Evolutionary conservation across 2,329 filamentous ascomycete genomes (phyloP).

Genomic region (Venturia carpophila): DNA sequence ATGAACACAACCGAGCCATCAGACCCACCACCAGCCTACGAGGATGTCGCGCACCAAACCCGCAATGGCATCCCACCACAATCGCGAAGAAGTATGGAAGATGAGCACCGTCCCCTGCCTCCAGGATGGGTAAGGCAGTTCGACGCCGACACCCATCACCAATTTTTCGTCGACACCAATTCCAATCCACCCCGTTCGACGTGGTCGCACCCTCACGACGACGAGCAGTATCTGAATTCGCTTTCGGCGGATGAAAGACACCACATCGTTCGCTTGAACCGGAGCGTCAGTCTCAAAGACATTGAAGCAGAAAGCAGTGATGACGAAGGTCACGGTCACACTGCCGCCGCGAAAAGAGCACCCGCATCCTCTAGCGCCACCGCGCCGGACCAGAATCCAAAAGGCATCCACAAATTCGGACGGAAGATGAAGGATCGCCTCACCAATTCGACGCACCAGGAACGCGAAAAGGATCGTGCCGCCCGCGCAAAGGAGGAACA

Average conservation of each 20-base stretch:
- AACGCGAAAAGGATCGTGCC: conserved; percentile 42
- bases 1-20: conserved; percentile 10
- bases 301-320: conserved; percentile 40
- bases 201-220: conserved; percentile 56
- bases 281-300: conserved; percentile 33
- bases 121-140: conserved; percentile 51
- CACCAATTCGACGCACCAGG: conserved; percentile 48
- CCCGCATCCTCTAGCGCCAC: conserved; percentile 18
- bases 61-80: conserved; percentile 48
- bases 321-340: conserved; percentile 31
- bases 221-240: conserved; percentile 44
- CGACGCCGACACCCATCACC: conserved; percentile 47
- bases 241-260: conserved; percentile 44
- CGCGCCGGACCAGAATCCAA: conserved; percentile 19
- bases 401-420: conserved; percentile 40
- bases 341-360: conserved; percentile 26
- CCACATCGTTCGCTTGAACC: conserved; percentile 34
- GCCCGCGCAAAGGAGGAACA: conserved; percentile 44
- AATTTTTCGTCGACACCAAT: conserved; percentile 56
- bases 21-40: conserved; percentile 8
- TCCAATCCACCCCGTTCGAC: conserved; percentile 48
- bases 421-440: conserved; percentile 53
- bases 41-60: conserved; percentile 21
- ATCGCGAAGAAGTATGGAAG: conserved; percentile 53
- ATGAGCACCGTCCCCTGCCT: conserved; percentile 48